A percentile compares a stretch with the other conserved stretches of the same genome.
Evolutionary conservation across 2,329 filamentous ascomycete species (phyloP).

Genomic region (Leptographium lundbergii): DNA sequence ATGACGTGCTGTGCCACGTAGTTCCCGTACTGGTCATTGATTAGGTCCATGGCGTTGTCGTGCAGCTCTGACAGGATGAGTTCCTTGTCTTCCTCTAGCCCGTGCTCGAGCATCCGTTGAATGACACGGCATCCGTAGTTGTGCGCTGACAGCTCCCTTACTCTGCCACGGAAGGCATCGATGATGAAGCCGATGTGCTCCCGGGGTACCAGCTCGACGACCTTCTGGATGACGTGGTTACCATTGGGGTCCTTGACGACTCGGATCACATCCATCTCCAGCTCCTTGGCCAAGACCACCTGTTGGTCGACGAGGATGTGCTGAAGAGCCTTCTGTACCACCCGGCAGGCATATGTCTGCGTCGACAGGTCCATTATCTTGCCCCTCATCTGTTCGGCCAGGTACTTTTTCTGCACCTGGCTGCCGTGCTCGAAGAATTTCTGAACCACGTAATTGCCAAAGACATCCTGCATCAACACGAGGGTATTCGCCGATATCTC

Average conservation of each 20-base stretch:
- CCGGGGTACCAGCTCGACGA: slow-evolving; percentile 68
- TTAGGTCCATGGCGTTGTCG: slow-evolving; percentile 54
- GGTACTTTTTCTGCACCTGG: slow-evolving; percentile 77
- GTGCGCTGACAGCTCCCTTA: slow-evolving; percentile 63
- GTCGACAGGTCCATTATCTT: slow-evolving; percentile 68
- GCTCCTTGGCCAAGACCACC: slow-evolving; percentile 41
- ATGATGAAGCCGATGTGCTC: slow-evolving; percentile 78
- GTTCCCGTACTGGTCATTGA: slow-evolving; percentile 85
- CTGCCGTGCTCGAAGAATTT: slow-evolving; percentile 96
- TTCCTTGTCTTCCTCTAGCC: slow-evolving; percentile 56
- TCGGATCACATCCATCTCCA: slow-evolving; percentile 61
- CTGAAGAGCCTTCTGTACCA: slow-evolving; percentile 92
- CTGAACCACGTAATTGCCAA: slow-evolving; percentile 97
- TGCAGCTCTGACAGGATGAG: slow-evolving; percentile 71
- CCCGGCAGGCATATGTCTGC: slow-evolving; percentile 88
- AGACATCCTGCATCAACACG: slow-evolving; percentile 90
- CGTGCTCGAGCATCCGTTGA: slow-evolving; percentile 80
- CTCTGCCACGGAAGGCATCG: slow-evolving; percentile 62
- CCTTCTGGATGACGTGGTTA: slow-evolving; percentile 94
- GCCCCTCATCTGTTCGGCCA: slow-evolving; percentile 79
- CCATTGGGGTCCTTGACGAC: slow-evolving; percentile 83
- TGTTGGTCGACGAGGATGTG: slow-evolving; percentile 89
- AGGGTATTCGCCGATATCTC: slow-evolving; percentile 77
- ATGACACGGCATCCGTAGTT: slow-evolving; percentile 86
- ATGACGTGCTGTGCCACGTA: slow-evolving; percentile 95